Evolutionary conservation across 257 asterid species (phyloP), one percentile per base, ranked within the genome.

Genomic region (Avicennia marina): DNA sequence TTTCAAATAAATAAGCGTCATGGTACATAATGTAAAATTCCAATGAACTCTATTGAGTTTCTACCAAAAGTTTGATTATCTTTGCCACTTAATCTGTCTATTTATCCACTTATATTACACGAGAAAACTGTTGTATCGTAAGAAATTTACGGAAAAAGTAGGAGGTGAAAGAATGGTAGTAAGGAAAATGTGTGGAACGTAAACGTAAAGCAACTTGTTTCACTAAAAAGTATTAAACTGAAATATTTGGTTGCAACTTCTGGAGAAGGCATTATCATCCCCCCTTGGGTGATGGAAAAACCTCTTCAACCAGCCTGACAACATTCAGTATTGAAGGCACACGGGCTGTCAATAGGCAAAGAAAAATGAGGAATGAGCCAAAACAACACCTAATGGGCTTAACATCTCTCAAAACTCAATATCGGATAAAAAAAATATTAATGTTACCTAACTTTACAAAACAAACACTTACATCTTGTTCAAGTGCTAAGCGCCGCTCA

Each of bases 401-500:
- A 7, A 38, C 38, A 9, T 31, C 21, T 42, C 17, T 60, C 36
- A 31, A 59, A 21, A 62, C 7, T 26, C 21, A 50, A 39, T 20
- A 48, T 21, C 31, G 43, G 15, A 59, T 36, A 56, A 56, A 33
- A 25, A 58, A 7, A 46, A 11, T 43, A 15, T 41, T 42, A 22
- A 44, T 20, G 25, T 33, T 27, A 18, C 42, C 15, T 9, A 18
- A 44, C 11, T 13, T 18, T 31, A 16, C 2, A 42, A 32, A 66
- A 32, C 11, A 47, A 26, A 17, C 18, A 49, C 76, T 42, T 79
- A 82, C 90, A 72, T 82, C 90, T 71, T 82, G 90, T 67, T 82
- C 90, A 39, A 82, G 90, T 25, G 84, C 89, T 68, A 82, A 76
- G 27, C 83, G 89, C 1, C 84, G 81, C 73, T 82, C 86, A 60